Evolutionary conservation across 1,284 basidiomycete species (phyloP).

Genomic region (Naganishia albida): DNA sequence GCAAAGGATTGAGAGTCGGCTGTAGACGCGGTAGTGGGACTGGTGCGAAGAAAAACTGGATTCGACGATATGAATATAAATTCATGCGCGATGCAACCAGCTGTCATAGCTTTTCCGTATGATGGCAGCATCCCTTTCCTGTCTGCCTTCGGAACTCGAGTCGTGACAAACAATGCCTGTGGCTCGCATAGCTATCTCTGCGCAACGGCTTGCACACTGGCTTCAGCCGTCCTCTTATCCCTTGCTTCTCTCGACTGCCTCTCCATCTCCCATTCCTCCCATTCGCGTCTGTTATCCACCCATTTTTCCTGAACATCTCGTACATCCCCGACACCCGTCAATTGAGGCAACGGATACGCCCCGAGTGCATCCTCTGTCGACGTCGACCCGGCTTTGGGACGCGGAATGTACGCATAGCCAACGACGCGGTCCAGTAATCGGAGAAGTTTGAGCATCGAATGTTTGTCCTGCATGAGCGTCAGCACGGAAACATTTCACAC

Average conservation of each 20-base stretch:
- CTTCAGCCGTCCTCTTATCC: too few relatives aligned
- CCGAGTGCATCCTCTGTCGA: conserved; percentile 14
- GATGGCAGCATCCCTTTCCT: too few relatives aligned
- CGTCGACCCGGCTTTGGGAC: conserved; percentile 39
- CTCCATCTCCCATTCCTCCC: conserved; percentile 72
- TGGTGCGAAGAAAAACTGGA: conserved; percentile 25
- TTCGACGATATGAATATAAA: conserved; percentile 31
- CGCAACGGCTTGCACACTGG: too few relatives aligned
- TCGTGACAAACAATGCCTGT: too few relatives aligned
- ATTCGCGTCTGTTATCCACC: conserved; percentile 74
- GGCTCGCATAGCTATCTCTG: too few relatives aligned
- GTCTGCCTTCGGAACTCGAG: too few relatives aligned
- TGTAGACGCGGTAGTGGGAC: neutral
- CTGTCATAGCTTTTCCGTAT: neutral
- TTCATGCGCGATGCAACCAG: conserved; percentile 25
- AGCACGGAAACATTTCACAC: neutral
- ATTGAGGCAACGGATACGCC: conserved; percentile 65
- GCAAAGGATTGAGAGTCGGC: neutral
- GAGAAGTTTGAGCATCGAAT: conserved; percentile 84
- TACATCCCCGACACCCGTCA: conserved; percentile 61
- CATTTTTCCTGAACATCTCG: conserved; percentile 85
- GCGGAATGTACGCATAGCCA: conserved; percentile 80
- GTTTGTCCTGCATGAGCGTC: conserved; percentile 68
- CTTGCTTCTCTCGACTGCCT: conserved; percentile 33
- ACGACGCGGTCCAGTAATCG: conserved; percentile 81